phyloP scores from a whole-genome alignment of 202 grass and related monocot species.

The Brachypodium distachyon region DNA sequence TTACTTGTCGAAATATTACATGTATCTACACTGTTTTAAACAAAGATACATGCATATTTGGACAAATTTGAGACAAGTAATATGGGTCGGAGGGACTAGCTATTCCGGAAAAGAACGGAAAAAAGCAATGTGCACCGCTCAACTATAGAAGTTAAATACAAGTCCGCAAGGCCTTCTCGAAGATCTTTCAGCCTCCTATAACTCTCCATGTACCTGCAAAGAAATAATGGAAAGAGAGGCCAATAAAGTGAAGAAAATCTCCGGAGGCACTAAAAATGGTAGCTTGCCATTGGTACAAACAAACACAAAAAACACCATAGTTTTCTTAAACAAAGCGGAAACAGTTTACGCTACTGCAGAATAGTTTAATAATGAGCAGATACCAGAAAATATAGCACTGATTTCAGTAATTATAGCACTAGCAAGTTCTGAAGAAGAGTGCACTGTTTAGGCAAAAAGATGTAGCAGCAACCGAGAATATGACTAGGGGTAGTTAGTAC shows the following conservation, averaged over 20 bases:
- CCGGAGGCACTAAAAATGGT: neutral
- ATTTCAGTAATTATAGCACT: neutral
- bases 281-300: neutral
- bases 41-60: too few species aligned
- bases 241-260: neutral
- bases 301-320: neutral
- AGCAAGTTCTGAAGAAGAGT: constrained; percentile 2
- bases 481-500: constrained; percentile 31
- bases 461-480: constrained; percentile 20
- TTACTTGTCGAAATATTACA: too few species aligned
- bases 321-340: neutral
- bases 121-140: too few species aligned
- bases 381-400: constrained; percentile 10
- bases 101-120: too few species aligned
- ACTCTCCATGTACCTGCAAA: too few species aligned
- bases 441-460: constrained; percentile 1
- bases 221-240: too few species aligned
- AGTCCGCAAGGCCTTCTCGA: neutral
- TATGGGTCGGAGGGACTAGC: too few species aligned
- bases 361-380: neutral
- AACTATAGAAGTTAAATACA: neutral
- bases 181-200: neutral
- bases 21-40: too few species aligned
- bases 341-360: neutral
- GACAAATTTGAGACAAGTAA: too few species aligned